Evolutionary conservation across 2,329 filamentous ascomycete species (phyloP).

Genomic region (Phialophora macrospora): DNA sequence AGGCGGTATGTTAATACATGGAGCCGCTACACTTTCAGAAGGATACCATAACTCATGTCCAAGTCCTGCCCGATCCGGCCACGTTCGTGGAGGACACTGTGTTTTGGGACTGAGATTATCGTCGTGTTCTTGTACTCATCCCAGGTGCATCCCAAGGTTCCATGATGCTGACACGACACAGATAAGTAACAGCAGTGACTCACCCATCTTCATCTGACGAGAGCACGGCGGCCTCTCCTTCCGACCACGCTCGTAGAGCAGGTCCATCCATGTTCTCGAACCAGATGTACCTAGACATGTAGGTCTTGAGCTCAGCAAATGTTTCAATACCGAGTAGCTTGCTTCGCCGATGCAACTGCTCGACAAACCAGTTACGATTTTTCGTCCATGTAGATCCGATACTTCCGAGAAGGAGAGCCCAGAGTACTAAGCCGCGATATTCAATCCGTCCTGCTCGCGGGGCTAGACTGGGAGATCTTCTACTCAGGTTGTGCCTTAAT

Average conservation of each 20-base stretch:
- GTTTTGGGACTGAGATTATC: not conserved
- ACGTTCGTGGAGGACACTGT: not conserved
- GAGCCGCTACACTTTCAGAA: not conserved
- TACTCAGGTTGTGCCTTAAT: not conserved
- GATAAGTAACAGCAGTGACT: not conserved
- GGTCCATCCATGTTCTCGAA: not conserved
- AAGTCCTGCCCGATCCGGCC: not conserved
- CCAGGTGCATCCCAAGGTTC: not conserved
- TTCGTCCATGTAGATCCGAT: conserved; percentile 10
- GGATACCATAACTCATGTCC: not conserved
- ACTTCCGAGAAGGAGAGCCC: conserved; percentile 12
- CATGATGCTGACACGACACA: not conserved
- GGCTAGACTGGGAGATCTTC: not conserved
- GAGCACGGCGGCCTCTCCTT: not conserved
- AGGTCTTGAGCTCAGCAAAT: conserved; percentile 4
- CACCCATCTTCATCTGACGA: not conserved
- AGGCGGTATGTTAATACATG: not conserved
- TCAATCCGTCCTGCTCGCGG: not conserved
- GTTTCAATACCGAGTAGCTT: not conserved
- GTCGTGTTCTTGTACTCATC: not conserved
- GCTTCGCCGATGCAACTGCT: conserved; percentile 10
- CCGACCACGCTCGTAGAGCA: not conserved
- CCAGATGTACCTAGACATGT: conserved; percentile 1
- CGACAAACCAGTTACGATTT: conserved; percentile 10
- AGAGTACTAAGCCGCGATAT: conserved; percentile 3